A percentile compares a stretch with the other conserved stretches of the same genome.
These are phyloP conservation scores for Lecanoromycetidae sp. DNA, from an alignment of 2,329 filamentous ascomycete species.

Conservation along the genomic window DNA sequence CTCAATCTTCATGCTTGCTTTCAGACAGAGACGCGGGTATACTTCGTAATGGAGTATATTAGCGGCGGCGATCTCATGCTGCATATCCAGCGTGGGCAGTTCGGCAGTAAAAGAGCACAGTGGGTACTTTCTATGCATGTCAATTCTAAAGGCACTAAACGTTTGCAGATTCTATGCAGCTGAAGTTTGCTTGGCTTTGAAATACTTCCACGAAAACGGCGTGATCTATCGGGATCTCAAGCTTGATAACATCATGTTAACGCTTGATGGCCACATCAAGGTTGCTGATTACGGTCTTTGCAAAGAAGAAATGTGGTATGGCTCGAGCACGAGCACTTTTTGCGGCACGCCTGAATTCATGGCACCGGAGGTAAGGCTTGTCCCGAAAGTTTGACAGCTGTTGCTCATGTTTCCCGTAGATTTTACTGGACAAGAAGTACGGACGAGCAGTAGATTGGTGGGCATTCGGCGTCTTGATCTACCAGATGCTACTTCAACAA, in stretches of 20 bases:
- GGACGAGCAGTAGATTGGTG: conserved; percentile 97
- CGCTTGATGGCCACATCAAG: conserved; percentile 94
- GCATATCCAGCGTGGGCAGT: conserved; percentile 94
- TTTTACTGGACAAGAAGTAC: conserved; percentile 96
- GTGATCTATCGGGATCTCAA: conserved; percentile 87
- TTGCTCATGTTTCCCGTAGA: conserved; percentile 38
- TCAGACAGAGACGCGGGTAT: conserved; percentile 95
- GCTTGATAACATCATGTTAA: conserved; percentile 80
- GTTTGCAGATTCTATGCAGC: conserved; percentile 74
- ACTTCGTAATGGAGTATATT: conserved; percentile 99
- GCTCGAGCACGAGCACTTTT: conserved; percentile 91
- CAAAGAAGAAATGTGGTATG: conserved; percentile 99
- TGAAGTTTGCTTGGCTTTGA: conserved; percentile 90
- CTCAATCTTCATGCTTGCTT: conserved; percentile 95
- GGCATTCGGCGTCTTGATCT: conserved; percentile 97
- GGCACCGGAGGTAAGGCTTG: conserved; percentile 70
- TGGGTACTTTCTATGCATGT: conserved; percentile 38
- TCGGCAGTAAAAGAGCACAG: conserved; percentile 91
- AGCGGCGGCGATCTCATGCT: conserved; percentile 98
- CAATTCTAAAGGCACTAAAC: conserved; percentile 2
- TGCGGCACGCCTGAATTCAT: conserved; percentile 99
- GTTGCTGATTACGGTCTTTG: conserved; percentile 97
- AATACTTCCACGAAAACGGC: conserved; percentile 99
- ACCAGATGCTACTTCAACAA: conserved; percentile 98
- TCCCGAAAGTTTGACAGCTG: not conserved